A percentile compares a stretch with the other conserved stretches of the same genome.
phyloP scores from a whole-genome alignment of 2,329 filamentous ascomycete species.

The Metarhizium brunneum region DNA sequence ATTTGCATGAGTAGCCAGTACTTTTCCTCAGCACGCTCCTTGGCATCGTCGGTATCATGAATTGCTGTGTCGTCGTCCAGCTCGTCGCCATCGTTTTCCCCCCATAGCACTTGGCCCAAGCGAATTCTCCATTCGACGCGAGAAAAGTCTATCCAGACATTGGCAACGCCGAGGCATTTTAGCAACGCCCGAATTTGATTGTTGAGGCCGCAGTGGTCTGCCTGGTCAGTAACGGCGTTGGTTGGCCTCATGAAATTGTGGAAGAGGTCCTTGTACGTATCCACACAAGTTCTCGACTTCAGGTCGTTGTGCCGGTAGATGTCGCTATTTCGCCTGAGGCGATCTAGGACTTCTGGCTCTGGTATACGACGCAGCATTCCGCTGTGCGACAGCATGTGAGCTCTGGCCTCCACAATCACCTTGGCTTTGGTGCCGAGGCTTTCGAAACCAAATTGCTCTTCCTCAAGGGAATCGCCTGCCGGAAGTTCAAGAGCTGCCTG shows the following conservation, averaged over 20 bases:
- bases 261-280: slow-evolving; percentile 56
- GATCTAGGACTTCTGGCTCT: slow-evolving; percentile 48
- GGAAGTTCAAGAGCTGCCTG: slow-evolving; percentile 57
- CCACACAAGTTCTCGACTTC: slow-evolving; percentile 40
- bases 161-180: slow-evolving; percentile 52
- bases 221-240: slow-evolving; percentile 44
- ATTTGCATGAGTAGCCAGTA: slow-evolving; percentile 62
- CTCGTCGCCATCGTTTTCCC: slow-evolving; percentile 39
- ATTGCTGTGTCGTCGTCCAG: slow-evolving; percentile 44
- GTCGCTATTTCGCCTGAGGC: slow-evolving; percentile 46
- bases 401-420: slow-evolving; percentile 47
- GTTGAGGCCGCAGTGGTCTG: slow-evolving; percentile 52
- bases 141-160: slow-evolving; percentile 68
- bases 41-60: slow-evolving; percentile 35
- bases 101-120: slow-evolving; percentile 65
- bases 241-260: slow-evolving; percentile 49
- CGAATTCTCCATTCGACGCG: slow-evolving; percentile 67
- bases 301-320: slow-evolving; percentile 45
- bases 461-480: slow-evolving; percentile 54
- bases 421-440: slow-evolving; percentile 44
- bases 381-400: slow-evolving; percentile 43
- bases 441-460: slow-evolving; percentile 52
- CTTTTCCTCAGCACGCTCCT: slow-evolving; percentile 50
- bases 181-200: slow-evolving; percentile 63
- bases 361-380: slow-evolving; percentile 47